These are phyloP conservation scores for Collybia nuda DNA, from an alignment of 768 basidiomycete genomes.

Conservation along the genomic window DNA sequence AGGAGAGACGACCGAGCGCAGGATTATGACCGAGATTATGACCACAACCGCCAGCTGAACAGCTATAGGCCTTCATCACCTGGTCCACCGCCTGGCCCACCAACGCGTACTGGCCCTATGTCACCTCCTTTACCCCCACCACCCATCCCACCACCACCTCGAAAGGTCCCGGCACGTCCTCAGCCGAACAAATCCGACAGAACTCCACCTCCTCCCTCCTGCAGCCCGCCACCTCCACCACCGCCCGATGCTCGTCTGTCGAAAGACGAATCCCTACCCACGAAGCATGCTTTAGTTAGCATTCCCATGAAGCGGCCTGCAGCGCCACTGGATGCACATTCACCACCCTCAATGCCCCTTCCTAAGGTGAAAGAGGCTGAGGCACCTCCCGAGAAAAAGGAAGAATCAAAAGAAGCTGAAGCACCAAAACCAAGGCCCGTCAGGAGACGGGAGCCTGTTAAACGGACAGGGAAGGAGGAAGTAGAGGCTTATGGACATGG, in stretches of 20 bases:
- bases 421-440: conserved; percentile 21
- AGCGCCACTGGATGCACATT: conserved; percentile 45
- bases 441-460: conserved; percentile 41
- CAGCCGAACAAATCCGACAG: conserved; percentile 16
- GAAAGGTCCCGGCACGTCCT: conserved; percentile 16
- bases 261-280: conserved; percentile 21
- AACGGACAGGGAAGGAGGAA: conserved; percentile 65
- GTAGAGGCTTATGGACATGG: conserved; percentile 61
- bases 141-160: conserved; percentile 12
- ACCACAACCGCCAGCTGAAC: conserved; percentile 18
- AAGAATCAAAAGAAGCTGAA: conserved; percentile 22
- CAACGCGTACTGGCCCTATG: conserved; percentile 13
- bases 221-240: conserved; percentile 35
- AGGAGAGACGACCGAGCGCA: conserved; percentile 9
- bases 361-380: conserved; percentile 14
- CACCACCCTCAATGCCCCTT: conserved; percentile 37
- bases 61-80: conserved; percentile 19
- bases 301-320: conserved; percentile 45
- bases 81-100: conserved; percentile 10
- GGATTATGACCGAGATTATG: conserved; percentile 18
- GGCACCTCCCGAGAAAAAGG: conserved; percentile 6
- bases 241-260: conserved; percentile 25
- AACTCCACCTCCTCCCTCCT: conserved; percentile 14
- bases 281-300: conserved; percentile 37
- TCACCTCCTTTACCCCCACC: conserved; percentile 17